Base-by-base conservation (phyloP, 1,284 basidiomycete genomes). In the Irpex sp. region DNA sequence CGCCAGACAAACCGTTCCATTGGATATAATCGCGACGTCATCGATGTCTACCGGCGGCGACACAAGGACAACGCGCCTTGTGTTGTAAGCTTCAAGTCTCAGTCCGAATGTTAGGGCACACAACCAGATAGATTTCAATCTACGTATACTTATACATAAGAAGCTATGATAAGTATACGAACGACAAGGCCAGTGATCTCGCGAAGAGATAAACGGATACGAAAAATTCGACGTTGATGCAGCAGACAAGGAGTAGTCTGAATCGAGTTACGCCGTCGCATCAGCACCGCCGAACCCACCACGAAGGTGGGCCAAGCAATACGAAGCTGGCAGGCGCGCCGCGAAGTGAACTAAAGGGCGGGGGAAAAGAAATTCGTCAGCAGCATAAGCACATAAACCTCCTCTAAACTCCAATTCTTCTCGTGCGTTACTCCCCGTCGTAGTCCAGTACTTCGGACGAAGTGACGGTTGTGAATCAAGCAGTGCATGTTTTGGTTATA, bases 181-280 rank as follows among this genome's bases (percentile, higher is more conserved):
- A 26, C 3, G 2, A 26, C 26, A 4, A 26, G 26, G 26, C 26
- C 26, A 26, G 26, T 26, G 3, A 26, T 65, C 68, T 68, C 68
- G 37, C 65, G 57, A 70, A 65, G 69, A 69, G 68, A 60, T 36
- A 62, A 51, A 51, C 2, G 54, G 64, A 63, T 51, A 57, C 37
- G 67, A 70, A 69, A 71, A 71, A 66, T 67, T 11, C 2, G 21
- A 44, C 15, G 15, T 13, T 37, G 36, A 60, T 40, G 61, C 68
- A 69, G 69, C 68, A 69, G 69, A 64, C 66, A 59, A 58, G 73
- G 72, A 73, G 68, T 73, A 72, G 72, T 72, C 71, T 72, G 72
- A 73, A 71, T 73, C 70, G 71, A 73, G 71, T 73, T 71, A 67
- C 71, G 63, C 65, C 44, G 17, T 31, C 26, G 15, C 40, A 31